Evolutionary conservation across 345 rosid species (phyloP), one percentile per base, ranked within the genome.

Genomic region (Boechera stricta): DNA sequence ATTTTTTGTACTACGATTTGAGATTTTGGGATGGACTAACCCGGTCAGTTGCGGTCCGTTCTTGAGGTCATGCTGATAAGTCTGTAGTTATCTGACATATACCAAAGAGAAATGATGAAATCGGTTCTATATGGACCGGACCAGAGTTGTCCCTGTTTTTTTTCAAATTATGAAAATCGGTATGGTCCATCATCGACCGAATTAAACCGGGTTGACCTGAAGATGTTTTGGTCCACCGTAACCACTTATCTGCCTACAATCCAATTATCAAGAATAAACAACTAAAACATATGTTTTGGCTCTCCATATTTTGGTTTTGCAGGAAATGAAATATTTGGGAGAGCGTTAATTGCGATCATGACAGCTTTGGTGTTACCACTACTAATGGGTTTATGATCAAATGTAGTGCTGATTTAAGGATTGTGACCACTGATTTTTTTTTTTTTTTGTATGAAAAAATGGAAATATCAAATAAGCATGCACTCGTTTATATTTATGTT

Each of bases 311-410:
- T 2, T 64, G 26, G 26, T 11, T 33, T 35, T 21, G 7, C 57
- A 48, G 70, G 69, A 45, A 10, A 66, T 33, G 6, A 49, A 16
- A 6, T 66, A 48, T 48, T 32, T 48, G 56, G 18, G 57, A 18
- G 56, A 33, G 16, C 42, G 57, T 16, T 66, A 10, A 16, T 6
- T 48, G 70, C 57, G 6, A 33, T 32, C 57, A 32, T 18, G 70
- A 48, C 57, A 32, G 12, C 44, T 66, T 66, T 11, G 57, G 8
- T 51, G 47, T 11, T 67, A 51, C 33, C 18, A 11, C 7, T 16
- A 16, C 16, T 67, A 24, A 11, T 12, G 33, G 12, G 10, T 31
- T 48, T 16, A 66, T 49, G 29, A 66, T 48, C n/a, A 66, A 32
- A 64, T 31, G 6, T 47, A 65, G 26, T 15, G 26, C 15, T 64